Conservation (phyloP, 805 yeast species). For the Torulaspora indica region DNA sequence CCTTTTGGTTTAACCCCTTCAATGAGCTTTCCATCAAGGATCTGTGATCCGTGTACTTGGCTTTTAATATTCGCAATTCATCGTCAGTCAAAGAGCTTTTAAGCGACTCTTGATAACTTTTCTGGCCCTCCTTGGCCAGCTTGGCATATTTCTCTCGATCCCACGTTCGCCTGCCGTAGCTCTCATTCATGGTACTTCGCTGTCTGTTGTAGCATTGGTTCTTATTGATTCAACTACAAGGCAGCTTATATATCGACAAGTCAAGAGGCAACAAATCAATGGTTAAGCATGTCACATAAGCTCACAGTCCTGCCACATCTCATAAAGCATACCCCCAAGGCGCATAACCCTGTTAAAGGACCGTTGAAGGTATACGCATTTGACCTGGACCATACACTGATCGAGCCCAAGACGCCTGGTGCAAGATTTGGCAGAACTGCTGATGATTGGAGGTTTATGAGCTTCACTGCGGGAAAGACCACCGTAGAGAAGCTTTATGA, state of each 20-base stretch:
- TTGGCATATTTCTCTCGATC: slow-evolving; percentile 59
- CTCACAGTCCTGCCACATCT: slow-evolving; percentile 41
- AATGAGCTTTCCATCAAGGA: slow-evolving; percentile 26
- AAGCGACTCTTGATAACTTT: slow-evolving; percentile 18
- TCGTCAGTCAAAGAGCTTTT: slow-evolving; percentile 15
- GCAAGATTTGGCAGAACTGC: slow-evolving; percentile 56
- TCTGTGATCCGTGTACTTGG: slow-evolving; percentile 26
- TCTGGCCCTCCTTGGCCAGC: slow-evolving; percentile 39
- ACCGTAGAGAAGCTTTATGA: slow-evolving; percentile 21
- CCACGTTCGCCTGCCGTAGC: slow-evolving; percentile 67
- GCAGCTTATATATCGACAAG: neutral
- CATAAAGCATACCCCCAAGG: slow-evolving; percentile 40
- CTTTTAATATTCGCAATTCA: slow-evolving; percentile 17
- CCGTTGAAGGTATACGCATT: slow-evolving; percentile 56
- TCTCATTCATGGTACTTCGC: slow-evolving; percentile 18
- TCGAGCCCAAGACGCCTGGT: slow-evolving; percentile 46
- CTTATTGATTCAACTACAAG: neutral
- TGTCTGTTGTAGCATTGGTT: neutral
- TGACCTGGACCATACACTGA: slow-evolving; percentile 80
- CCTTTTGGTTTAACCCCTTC: slow-evolving; percentile 35
- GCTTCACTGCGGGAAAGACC: slow-evolving; percentile 22
- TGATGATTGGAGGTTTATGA: slow-evolving; percentile 72
- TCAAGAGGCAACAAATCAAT: neutral
- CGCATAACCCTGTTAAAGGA: neutral
- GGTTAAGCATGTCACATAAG: slow-evolving; percentile 30